A percentile compares a stretch with the other conserved stretches of the same genome.
Evolutionary conservation across 345 rosid species (phyloP).

Genomic region (Acer negundo): DNA sequence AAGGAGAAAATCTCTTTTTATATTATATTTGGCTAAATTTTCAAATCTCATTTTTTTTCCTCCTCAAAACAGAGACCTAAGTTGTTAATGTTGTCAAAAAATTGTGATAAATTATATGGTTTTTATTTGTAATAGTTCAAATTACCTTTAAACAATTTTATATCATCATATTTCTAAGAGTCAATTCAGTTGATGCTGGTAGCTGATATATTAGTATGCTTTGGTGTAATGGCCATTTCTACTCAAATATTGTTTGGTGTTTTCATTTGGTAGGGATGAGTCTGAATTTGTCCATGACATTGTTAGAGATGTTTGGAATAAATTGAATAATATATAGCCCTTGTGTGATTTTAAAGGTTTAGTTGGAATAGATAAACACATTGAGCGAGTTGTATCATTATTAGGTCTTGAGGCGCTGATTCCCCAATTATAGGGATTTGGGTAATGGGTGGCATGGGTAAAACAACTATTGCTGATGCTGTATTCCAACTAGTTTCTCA

Average conservation of each 20-base stretch:
- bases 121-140: too few species aligned
- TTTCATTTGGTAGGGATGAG: background rate
- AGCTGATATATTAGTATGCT: too few species aligned
- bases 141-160: too few species aligned
- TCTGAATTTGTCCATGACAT: background rate
- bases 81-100: too few species aligned
- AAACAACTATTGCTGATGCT: slow-evolving; percentile 4
- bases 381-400: background rate
- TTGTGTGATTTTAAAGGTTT: background rate
- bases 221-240: too few species aligned
- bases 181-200: too few species aligned
- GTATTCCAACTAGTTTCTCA: background rate
- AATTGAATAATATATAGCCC: background rate
- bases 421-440: background rate
- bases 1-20: too few species aligned
- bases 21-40: too few species aligned
- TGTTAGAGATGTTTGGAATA: background rate
- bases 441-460: slow-evolving; percentile 19
- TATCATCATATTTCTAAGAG: too few species aligned
- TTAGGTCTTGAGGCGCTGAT: background rate
- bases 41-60: too few species aligned
- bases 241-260: background rate
- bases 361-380: background rate
- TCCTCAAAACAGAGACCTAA: too few species aligned
- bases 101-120: too few species aligned